Conservation (phyloP, 768 basidiomycete genomes). For the Collybia mongolica region DNA sequence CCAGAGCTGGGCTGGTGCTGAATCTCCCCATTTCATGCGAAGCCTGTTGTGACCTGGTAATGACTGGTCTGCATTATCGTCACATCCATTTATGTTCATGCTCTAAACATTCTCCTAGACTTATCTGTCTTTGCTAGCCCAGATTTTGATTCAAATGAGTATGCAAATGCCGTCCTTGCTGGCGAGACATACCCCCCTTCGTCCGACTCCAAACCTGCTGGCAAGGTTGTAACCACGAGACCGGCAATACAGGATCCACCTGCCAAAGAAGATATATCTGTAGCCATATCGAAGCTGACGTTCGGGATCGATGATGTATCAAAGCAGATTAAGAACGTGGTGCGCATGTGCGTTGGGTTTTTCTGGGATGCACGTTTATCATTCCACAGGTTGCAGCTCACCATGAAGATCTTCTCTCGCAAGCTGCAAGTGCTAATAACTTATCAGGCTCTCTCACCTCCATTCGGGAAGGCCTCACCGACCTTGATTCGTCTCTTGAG, state of each 20-base stretch:
- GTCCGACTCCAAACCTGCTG: conserved; percentile 26
- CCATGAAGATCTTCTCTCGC: conserved; percentile 78
- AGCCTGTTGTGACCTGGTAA: not conserved
- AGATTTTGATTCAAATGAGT: conserved; percentile 85
- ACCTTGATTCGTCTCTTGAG: conserved; percentile 74
- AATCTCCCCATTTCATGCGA: not conserved
- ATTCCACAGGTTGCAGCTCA: conserved; percentile 69
- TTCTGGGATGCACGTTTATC: conserved; percentile 2
- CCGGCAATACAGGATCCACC: conserved; percentile 45
- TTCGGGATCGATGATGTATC: conserved; percentile 89
- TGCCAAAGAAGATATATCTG: conserved; percentile 83
- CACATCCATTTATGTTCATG: not conserved
- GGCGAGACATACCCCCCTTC: conserved; percentile 69
- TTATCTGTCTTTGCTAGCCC: conserved; percentile 72
- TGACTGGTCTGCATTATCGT: not conserved
- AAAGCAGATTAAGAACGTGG: conserved; percentile 84
- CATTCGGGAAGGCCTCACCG: conserved; percentile 67
- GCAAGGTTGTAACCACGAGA: conserved; percentile 31
- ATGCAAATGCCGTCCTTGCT: conserved; percentile 88
- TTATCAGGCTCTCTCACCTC: conserved; percentile 68
- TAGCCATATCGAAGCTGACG: conserved; percentile 85
- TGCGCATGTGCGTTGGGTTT: conserved; percentile 34
- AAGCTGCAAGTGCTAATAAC: conserved; percentile 73
- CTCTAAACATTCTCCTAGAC: conserved; percentile 38
- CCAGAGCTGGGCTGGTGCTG: too few species aligned